Percentiles rank a stretch among this genome's conserved stretches.
phyloP scores from a whole-genome alignment of 2,329 filamentous ascomycete species.

The Simplicillium sp. region DNA sequence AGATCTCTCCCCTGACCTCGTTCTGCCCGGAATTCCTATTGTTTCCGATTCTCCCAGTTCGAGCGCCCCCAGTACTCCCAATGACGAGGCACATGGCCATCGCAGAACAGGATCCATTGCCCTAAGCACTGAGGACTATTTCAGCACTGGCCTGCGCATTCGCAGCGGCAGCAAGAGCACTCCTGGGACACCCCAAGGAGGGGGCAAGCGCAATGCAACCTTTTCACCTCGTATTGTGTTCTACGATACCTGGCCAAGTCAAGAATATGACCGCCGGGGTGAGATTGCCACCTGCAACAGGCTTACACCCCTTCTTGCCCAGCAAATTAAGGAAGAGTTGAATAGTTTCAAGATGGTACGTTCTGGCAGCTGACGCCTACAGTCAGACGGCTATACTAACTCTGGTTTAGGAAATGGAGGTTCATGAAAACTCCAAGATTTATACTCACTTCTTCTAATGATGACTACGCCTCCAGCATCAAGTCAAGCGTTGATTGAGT shows the following conservation, averaged over 20 bases:
- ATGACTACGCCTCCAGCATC: slow-evolving; percentile 16
- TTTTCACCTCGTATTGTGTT: slow-evolving; percentile 94
- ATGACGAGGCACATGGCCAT: slow-evolving; percentile 62
- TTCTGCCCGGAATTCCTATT: slow-evolving; percentile 51
- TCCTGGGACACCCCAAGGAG: slow-evolving; percentile 64
- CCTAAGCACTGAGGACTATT: slow-evolving; percentile 82
- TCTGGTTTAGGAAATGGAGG: slow-evolving; percentile 82
- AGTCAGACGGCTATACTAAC: slow-evolving; percentile 23
- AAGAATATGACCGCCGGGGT: slow-evolving; percentile 91
- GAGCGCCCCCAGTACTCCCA: slow-evolving; percentile 80
- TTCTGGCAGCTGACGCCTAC: not conserved
- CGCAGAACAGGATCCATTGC: slow-evolving; percentile 60
- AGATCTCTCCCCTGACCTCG: slow-evolving; percentile 47
- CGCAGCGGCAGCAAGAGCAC: slow-evolving; percentile 70
- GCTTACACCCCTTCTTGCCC: slow-evolving; percentile 89
- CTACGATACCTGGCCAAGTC: slow-evolving; percentile 90
- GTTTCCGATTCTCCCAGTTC: slow-evolving; percentile 72
- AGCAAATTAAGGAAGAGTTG: slow-evolving; percentile 98
- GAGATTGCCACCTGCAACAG: slow-evolving; percentile 98
- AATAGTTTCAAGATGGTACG: slow-evolving; percentile 93
- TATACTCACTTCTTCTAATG: slow-evolving; percentile 99
- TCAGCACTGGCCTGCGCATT: slow-evolving; percentile 66
- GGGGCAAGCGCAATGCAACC: slow-evolving; percentile 51
- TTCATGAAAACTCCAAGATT: slow-evolving; percentile 96
- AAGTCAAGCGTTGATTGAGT: slow-evolving; percentile 12